phyloP scores from a whole-genome alignment of 768 basidiomycete genomes.

The Rhodocollybia butyracea region DNA sequence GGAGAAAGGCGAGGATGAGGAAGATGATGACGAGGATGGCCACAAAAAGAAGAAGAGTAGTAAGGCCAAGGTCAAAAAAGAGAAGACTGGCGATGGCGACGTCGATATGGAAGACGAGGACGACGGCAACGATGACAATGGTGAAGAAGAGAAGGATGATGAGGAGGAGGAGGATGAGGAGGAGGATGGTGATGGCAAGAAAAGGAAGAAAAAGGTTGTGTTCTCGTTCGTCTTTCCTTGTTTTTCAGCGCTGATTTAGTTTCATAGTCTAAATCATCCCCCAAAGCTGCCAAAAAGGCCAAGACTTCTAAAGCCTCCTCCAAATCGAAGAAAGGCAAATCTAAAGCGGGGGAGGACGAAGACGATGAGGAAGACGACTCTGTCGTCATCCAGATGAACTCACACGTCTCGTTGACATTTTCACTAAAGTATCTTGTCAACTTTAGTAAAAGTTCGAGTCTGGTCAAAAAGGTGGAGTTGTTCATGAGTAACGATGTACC shows the following conservation, averaged over 20 bases:
- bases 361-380: constrained; percentile 47
- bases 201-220: constrained; percentile 68
- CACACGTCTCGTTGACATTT: constrained; percentile 90
- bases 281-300: constrained; percentile 42
- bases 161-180: constrained; percentile 49
- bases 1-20: constrained; percentile 34
- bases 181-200: constrained; percentile 54
- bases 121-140: constrained; percentile 49
- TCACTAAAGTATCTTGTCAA: constrained; percentile 96
- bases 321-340: constrained; percentile 60
- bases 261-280: constrained; percentile 6
- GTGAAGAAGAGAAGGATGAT: constrained; percentile 45
- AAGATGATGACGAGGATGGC: constrained; percentile 32
- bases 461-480: constrained; percentile 71
- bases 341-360: constrained; percentile 47
- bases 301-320: constrained; percentile 31
- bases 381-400: constrained; percentile 85
- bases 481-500: constrained; percentile 94
- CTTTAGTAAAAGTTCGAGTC: constrained; percentile 84
- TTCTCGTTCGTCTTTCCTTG: background rate
- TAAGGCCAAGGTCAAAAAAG: constrained; percentile 42
- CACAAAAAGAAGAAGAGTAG: constrained; percentile 39
- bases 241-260: background rate
- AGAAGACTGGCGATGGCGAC: constrained; percentile 38
- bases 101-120: constrained; percentile 50